These are phyloP conservation scores for Oenanthe javanica DNA, from an alignment of 140 eudicot genomes.

Conservation along the genomic window DNA sequence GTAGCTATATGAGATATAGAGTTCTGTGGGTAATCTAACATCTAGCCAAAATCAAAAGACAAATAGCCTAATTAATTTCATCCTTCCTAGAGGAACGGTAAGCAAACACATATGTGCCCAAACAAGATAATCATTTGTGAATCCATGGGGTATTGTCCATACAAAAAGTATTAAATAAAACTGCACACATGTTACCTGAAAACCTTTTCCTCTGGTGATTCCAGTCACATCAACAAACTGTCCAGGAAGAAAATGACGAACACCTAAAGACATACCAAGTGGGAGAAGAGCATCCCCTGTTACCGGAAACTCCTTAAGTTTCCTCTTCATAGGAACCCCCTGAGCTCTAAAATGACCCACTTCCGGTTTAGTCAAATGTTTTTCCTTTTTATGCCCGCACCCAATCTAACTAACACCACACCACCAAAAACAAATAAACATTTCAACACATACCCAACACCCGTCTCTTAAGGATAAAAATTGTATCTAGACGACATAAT, in stretches of 20 bases:
- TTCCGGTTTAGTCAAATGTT: constrained; percentile 85
- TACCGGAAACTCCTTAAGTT: constrained; percentile 86
- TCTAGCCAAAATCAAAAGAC: neutral
- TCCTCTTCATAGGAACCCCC: constrained; percentile 91
- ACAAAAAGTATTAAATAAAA: neutral
- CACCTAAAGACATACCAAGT: constrained; percentile 63
- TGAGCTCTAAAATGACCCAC: constrained; percentile 97
- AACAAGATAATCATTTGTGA: neutral
- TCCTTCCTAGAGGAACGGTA: neutral
- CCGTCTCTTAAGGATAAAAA: neutral
- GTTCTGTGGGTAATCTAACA: neutral
- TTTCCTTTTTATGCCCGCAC: constrained; percentile 85
- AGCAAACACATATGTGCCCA: too few relatives aligned
- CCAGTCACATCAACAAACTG: constrained; percentile 86
- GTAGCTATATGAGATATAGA: neutral
- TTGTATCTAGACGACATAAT: neutral
- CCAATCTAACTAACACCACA: constrained; percentile 62
- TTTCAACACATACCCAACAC: constrained; percentile 5
- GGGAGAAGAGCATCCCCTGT: constrained; percentile 95
- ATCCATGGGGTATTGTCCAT: neutral
- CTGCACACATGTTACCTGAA: constrained; percentile 49
- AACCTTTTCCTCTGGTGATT: constrained; percentile 90
- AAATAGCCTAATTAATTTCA: too few relatives aligned
- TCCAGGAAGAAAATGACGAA: constrained; percentile 94
- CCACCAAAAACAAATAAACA: constrained; percentile 4